Evolutionary conservation across 768 basidiomycete species (phyloP).

Genomic region (Saitozyma sp.): DNA sequence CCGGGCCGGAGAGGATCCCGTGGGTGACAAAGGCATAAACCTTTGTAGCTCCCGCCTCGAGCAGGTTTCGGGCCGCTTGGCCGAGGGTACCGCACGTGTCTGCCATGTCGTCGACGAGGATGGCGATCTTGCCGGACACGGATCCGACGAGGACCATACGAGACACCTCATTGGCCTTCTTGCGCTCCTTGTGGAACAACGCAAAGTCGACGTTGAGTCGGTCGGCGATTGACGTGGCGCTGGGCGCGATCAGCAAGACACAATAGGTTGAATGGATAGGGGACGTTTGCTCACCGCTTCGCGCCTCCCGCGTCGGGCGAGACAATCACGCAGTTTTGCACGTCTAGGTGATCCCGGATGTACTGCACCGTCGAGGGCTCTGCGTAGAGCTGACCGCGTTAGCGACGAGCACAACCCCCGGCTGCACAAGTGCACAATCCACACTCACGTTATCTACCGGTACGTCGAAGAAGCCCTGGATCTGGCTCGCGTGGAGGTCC

Average conservation of each 20-base stretch:
- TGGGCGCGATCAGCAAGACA: conserved; percentile 47
- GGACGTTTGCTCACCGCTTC: conserved; percentile 66
- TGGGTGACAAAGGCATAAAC: conserved; percentile 90
- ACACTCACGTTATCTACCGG: conserved; percentile 77
- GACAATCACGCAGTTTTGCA: conserved; percentile 85
- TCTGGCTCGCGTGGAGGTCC: conserved; percentile 96
- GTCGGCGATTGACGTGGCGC: conserved; percentile 91
- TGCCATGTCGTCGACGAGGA: conserved; percentile 98
- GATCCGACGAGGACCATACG: conserved; percentile 85
- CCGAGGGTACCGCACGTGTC: conserved; percentile 89
- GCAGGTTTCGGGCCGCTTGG: conserved; percentile 78
- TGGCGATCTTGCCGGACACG: conserved; percentile 89
- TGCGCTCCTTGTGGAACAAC: conserved; percentile 86
- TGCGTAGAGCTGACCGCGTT: conserved; percentile 64
- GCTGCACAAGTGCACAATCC: background rate
- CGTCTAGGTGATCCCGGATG: conserved; percentile 82
- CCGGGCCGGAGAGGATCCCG: conserved; percentile 57
- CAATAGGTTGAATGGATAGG: background rate
- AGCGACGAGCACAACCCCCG: background rate
- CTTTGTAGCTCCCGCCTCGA: conserved; percentile 82
- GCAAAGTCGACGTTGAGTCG: conserved; percentile 94
- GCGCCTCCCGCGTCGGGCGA: conserved; percentile 97
- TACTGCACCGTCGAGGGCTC: conserved; percentile 93
- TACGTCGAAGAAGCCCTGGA: conserved; percentile 98
- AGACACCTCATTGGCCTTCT: conserved; percentile 60